These are phyloP conservation scores for Eurotiales sp. DNA, from an alignment of 2,329 filamentous ascomycete species.

Conservation along the genomic window DNA sequence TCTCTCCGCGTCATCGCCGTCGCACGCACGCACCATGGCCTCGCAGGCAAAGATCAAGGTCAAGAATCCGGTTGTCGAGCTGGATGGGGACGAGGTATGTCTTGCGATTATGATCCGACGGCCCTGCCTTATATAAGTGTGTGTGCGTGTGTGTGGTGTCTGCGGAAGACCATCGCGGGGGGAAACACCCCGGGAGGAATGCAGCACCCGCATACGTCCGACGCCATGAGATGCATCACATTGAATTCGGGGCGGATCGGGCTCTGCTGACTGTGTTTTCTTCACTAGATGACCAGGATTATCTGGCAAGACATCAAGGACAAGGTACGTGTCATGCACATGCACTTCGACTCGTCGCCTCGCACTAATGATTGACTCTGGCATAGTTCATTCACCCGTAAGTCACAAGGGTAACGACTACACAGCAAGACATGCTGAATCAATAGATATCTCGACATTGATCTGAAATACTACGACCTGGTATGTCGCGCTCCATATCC, in stretches of 20 bases:
- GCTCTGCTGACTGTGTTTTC: not conserved
- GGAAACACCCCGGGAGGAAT: not conserved
- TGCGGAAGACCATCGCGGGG: no score
- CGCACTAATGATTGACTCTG: slow-evolving; percentile 2
- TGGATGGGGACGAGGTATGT: slow-evolving; percentile 71
- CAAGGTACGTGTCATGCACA: slow-evolving; percentile 53
- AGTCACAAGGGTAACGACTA: slow-evolving; percentile 20
- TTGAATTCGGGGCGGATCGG: slow-evolving; percentile 15
- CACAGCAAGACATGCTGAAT: not conserved
- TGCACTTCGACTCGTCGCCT: not conserved
- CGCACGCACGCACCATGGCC: slow-evolving; percentile 45
- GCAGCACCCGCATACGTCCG: not conserved
- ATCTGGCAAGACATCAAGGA: slow-evolving; percentile 99
- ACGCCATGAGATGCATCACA: slow-evolving; percentile 1
- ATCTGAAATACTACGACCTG: slow-evolving; percentile 97
- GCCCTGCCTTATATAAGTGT: no score
- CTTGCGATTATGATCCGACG: not conserved
- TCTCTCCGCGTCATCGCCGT: slow-evolving; percentile 19
- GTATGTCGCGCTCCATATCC: slow-evolving; percentile 28
- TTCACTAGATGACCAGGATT: slow-evolving; percentile 82
- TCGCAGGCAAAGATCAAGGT: slow-evolving; percentile 85
- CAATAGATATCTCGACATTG: slow-evolving; percentile 79
- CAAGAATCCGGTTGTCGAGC: slow-evolving; percentile 97
- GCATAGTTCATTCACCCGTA: slow-evolving; percentile 75
- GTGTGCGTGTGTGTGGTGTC: no score